Evolutionary conservation across 2,329 filamentous ascomycete genomes (phyloP).

Genomic region (Piedraia hortae): DNA sequence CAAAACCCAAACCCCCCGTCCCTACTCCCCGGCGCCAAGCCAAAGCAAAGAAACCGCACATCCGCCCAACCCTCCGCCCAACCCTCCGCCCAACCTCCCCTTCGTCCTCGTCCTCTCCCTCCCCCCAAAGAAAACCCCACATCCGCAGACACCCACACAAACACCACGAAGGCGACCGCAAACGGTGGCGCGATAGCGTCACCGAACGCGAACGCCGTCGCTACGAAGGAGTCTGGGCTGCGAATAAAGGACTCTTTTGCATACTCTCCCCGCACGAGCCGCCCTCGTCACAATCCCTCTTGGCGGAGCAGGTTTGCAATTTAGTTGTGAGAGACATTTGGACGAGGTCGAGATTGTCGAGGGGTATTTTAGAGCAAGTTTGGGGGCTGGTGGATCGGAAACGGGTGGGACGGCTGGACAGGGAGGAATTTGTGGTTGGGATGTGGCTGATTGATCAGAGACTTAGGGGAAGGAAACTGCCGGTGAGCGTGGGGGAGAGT

Average conservation of each 20-base stretch:
- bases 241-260: slow-evolving; percentile 34
- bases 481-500: slow-evolving; percentile 39
- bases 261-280: slow-evolving; percentile 5
- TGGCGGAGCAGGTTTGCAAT: slow-evolving; percentile 26
- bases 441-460: slow-evolving; percentile 62
- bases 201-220: slow-evolving; percentile 46
- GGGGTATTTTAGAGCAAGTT: slow-evolving; percentile 42
- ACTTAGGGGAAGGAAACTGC: slow-evolving; percentile 52
- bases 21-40: slow-evolving; percentile 9
- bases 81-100: no score
- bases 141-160: slow-evolving; percentile 33
- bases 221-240: slow-evolving; percentile 66
- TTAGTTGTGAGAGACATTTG: slow-evolving; percentile 51
- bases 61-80: no score
- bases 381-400: slow-evolving; percentile 45
- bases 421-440: slow-evolving; percentile 55
- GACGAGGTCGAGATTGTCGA: slow-evolving; percentile 37
- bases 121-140: slow-evolving; percentile 29
- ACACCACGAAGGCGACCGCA: slow-evolving; percentile 46
- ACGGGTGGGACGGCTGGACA: slow-evolving; percentile 27
- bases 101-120: slow-evolving; percentile 16
- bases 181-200: slow-evolving; percentile 50
- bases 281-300: slow-evolving; percentile 2
- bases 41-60: slow-evolving; percentile 4
- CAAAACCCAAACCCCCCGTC: slow-evolving; percentile 14